Evolutionary conservation across 2,329 filamentous ascomycete species (phyloP), one percentile per base, ranked within the genome.

Genomic region (Tolypocladium ophioglossoides): DNA sequence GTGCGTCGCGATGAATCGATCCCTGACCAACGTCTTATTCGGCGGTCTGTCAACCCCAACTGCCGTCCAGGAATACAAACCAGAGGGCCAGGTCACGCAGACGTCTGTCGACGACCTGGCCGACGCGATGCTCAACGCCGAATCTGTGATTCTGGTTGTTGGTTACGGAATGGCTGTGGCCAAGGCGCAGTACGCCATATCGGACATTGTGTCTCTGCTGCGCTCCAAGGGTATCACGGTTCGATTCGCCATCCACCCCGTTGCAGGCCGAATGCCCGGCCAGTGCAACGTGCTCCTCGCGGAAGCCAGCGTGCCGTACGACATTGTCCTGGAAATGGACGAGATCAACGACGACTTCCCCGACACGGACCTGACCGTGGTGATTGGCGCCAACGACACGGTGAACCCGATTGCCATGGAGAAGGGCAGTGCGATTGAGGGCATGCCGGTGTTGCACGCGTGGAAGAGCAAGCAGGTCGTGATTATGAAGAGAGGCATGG

Each of bases 151-250:
- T 62, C 91, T 96, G 53, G 85, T 92, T 1, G 90, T 95, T 6
- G 91, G 91, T 1, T 96, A 95, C 62, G 91, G 91, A 52, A 96
- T 96, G 91, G 91, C 91, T 0, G 90, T 96, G 1, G 90, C 91
- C 10, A 95, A 95, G 70, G 90, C 91, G 3, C 91, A 96, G 70
- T 95, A 95, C 65, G 89, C 89, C 24, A 89, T 95, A 52, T 86
- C 87, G 4, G 88, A 91, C 64, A 92, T 95, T 59, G 88, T 88
- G 5, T 74, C 78, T 44, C 80, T 84, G 68, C 75, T 95, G 18
- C 84, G 89, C n/a, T 72, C 80, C 41, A 87, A 86, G 66, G 87
- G 87, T 4, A 78, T 94, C 62, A 89, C 85, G 24, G 90, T 95
- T 9, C 86, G 90, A 32, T 95, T 95, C 64, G 90, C 89, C 8